These are phyloP conservation scores for Xylaria longipes DNA, from an alignment of 495 filamentous ascomycete genomes.

Conservation along the genomic window DNA sequence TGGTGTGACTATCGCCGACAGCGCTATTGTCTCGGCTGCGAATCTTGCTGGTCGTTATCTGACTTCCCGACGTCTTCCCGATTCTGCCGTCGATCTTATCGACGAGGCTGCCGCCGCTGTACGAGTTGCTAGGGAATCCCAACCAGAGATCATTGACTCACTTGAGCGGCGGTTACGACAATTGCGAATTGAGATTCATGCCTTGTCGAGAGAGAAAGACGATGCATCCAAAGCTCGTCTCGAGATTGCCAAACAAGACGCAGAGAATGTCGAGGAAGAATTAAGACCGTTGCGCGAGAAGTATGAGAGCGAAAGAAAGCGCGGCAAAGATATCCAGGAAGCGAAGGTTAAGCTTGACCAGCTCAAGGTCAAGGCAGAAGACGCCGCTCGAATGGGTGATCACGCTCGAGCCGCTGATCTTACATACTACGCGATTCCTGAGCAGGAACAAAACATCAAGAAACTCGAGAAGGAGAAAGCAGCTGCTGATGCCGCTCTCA, in stretches of 20 bases:
- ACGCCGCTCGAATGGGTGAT: conserved; percentile 86
- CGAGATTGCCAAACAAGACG: conserved; percentile 81
- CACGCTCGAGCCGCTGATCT: conserved; percentile 84
- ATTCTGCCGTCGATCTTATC: conserved; percentile 94
- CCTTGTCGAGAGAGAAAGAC: conserved; percentile 90
- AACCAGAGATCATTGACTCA: conserved; percentile 92
- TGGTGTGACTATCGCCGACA: conserved; percentile 93
- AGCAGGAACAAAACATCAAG: conserved; percentile 80
- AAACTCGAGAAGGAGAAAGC: conserved; percentile 82
- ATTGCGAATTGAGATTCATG: conserved; percentile 95
- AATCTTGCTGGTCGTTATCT: conserved; percentile 90
- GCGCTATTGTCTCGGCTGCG: conserved; percentile 88
- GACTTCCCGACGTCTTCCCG: conserved; percentile 86
- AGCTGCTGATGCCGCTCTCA: conserved; percentile 75
- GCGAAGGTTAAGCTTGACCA: conserved; percentile 93
- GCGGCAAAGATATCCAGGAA: conserved; percentile 90
- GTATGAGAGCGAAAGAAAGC: conserved; percentile 88
- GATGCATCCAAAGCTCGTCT: conserved; percentile 86
- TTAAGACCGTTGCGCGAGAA: conserved; percentile 90
- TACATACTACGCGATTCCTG: conserved; percentile 95
- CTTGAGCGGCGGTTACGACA: conserved; percentile 87
- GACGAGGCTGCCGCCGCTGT: conserved; percentile 97
- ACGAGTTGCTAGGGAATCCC: conserved; percentile 90
- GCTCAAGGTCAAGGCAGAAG: conserved; percentile 87
- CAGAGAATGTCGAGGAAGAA: conserved; percentile 90